These are phyloP conservation scores for Zanthoxylum bungeanum DNA, from an alignment of 345 rosid species.

Conservation along the genomic window DNA sequence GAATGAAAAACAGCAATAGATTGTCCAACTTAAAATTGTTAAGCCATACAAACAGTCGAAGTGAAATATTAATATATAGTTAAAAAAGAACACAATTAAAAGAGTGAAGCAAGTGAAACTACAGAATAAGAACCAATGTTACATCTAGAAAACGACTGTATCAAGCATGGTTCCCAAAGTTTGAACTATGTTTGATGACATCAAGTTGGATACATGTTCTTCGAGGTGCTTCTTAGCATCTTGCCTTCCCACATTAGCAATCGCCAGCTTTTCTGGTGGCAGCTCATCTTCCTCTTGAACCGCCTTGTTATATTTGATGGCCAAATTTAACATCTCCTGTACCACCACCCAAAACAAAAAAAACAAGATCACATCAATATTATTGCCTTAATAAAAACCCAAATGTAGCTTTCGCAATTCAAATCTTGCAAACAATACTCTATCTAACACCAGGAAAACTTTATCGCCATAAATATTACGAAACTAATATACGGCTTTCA, in stretches of 20 bases:
- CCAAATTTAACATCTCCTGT: conserved; percentile 92
- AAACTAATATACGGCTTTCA: not conserved
- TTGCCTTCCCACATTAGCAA: conserved; percentile 94
- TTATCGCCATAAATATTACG: not conserved
- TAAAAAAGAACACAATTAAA: not conserved
- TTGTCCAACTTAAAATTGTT: not conserved
- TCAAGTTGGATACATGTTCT: conserved; percentile 89
- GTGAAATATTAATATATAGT: not conserved
- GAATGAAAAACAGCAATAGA: not conserved
- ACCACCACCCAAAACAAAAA: conserved; percentile 3
- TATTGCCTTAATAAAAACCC: not conserved
- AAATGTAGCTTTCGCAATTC: not conserved
- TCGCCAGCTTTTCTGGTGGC: conserved; percentile 92
- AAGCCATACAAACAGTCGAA: not conserved
- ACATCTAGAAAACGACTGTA: conserved; percentile 74
- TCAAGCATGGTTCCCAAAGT: conserved; percentile 98
- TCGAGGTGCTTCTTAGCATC: conserved; percentile 98
- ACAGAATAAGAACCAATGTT: not conserved
- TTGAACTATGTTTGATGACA: conserved; percentile 99
- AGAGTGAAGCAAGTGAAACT: not conserved
- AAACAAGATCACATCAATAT: too few relatives aligned
- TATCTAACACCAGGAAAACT: not conserved
- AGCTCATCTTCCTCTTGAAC: conserved; percentile 98
- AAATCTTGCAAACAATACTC: not conserved
- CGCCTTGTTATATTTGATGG: conserved; percentile 87